These are phyloP conservation scores for Russula earlei DNA, from an alignment of 768 basidiomycete genomes.

Conservation along the genomic window DNA sequence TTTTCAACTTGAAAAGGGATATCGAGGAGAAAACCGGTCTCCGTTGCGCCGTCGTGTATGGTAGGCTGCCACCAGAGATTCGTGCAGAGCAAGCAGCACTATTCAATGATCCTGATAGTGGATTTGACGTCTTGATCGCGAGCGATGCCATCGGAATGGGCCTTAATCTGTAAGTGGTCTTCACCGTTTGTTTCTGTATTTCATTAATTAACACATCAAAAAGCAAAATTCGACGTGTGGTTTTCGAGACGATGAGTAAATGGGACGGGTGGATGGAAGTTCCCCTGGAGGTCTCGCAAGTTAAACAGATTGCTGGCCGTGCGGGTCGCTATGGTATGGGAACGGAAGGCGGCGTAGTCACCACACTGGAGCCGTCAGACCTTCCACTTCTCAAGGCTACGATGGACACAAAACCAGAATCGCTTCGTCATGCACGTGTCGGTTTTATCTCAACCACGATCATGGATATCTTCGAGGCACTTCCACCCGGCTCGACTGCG, in stretches of 20 bases:
- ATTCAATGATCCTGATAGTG: slow-evolving; percentile 81
- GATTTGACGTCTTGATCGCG: slow-evolving; percentile 82
- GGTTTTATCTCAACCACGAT: slow-evolving; percentile 24
- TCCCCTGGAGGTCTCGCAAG: slow-evolving; percentile 57
- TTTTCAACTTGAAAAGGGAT: slow-evolving; percentile 65
- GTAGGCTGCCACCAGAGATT: slow-evolving; percentile 83
- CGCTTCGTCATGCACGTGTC: slow-evolving; percentile 47
- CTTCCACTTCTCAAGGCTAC: slow-evolving; percentile 50
- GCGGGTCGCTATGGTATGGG: slow-evolving; percentile 80
- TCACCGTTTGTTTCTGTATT: not conserved
- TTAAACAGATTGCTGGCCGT: slow-evolving; percentile 92
- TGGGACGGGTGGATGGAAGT: slow-evolving; percentile 35
- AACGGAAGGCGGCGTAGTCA: slow-evolving; percentile 53
- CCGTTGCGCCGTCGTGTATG: slow-evolving; percentile 88
- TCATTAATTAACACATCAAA: slow-evolving; percentile 35
- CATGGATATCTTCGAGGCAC: slow-evolving; percentile 27
- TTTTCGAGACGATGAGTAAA: slow-evolving; percentile 67
- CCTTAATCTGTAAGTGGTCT: slow-evolving; percentile 70
- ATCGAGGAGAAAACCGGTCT: slow-evolving; percentile 67
- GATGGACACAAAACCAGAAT: slow-evolving; percentile 40
- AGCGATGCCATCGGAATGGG: slow-evolving; percentile 98
- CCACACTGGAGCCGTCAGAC: slow-evolving; percentile 57
- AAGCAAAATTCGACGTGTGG: slow-evolving; percentile 85
- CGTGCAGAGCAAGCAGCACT: slow-evolving; percentile 84
- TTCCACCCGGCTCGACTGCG: slow-evolving; percentile 36